These are phyloP conservation scores for Irpex sp. DNA, from an alignment of 1,284 basidiomycete species.

Conservation along the genomic window DNA sequence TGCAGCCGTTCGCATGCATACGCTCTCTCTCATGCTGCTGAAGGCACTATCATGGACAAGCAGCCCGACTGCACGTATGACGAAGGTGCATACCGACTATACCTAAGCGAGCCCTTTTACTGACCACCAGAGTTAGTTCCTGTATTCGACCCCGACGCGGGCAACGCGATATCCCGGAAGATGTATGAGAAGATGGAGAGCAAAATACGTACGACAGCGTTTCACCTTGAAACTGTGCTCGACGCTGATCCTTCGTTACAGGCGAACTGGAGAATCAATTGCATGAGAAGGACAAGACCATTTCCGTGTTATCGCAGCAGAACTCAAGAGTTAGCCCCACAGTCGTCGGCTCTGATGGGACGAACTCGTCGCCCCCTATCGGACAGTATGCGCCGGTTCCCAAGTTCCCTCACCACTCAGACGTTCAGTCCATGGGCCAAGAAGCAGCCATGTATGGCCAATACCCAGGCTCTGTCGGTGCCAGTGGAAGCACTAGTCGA, in stretches of 20 bases:
- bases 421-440: not conserved
- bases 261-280: slow-evolving; percentile 59
- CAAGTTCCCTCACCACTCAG: not conserved
- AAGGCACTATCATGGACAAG: slow-evolving; percentile 46
- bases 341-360: not conserved
- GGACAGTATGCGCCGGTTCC: not conserved
- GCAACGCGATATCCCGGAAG: slow-evolving; percentile 13
- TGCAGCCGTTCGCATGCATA: slow-evolving; percentile 66
- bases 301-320: not conserved
- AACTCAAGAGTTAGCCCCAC: not conserved
- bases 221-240: slow-evolving; percentile 32
- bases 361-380: not conserved
- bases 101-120: not conserved
- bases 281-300: slow-evolving; percentile 31
- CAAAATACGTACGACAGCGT: slow-evolving; percentile 7
- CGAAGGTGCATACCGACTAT: slow-evolving; percentile 38
- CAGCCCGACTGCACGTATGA: slow-evolving; percentile 68
- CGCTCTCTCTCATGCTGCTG: slow-evolving; percentile 51
- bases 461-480: not conserved
- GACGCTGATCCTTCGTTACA: slow-evolving; percentile 22
- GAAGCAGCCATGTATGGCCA: not conserved
- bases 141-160: slow-evolving; percentile 11
- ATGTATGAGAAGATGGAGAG: slow-evolving; percentile 15
- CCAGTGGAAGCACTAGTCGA: not conserved
- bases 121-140: slow-evolving; percentile 3